Conservation (phyloP, 306 rosid genomes). For the Abrus pulchellus region DNA sequence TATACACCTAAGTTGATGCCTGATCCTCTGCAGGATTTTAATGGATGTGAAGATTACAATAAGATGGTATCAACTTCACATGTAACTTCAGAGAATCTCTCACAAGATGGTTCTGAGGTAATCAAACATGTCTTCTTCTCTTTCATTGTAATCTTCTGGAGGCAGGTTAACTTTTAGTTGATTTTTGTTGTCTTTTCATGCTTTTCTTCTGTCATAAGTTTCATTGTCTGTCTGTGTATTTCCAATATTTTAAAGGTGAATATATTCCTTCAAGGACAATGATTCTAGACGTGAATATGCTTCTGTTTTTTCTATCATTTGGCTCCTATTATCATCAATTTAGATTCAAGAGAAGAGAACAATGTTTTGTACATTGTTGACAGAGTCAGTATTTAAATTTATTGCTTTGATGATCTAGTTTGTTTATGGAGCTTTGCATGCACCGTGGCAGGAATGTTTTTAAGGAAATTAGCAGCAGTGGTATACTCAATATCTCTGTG, state of each 20-base stretch:
- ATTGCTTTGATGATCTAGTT: conserved; percentile 26
- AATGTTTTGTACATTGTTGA: conserved; percentile 10
- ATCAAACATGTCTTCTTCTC: conserved; percentile 18
- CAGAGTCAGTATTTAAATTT: conserved; percentile 2
- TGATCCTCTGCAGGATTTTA: conserved; percentile 52
- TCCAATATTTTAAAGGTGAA: conserved; percentile 3
- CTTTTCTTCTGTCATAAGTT: not conserved
- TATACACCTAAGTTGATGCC: conserved; percentile 41
- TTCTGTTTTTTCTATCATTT: conserved; percentile 14
- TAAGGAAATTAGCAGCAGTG: conserved; percentile 31
- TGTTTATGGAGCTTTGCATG: conserved; percentile 44
- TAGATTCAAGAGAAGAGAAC: conserved; percentile 40
- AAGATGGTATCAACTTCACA: conserved; percentile 49
- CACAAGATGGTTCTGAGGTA: conserved; percentile 59
- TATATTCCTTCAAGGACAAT: conserved; percentile 4
- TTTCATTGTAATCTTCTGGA: conserved; percentile 14
- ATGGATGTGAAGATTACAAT: conserved; percentile 41
- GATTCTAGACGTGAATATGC: conserved; percentile 7
- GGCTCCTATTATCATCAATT: conserved; percentile 21
- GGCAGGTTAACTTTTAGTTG: conserved; percentile 16
- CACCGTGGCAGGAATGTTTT: conserved; percentile 5
- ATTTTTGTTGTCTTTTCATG: conserved; percentile 3
- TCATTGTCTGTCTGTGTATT: not conserved
- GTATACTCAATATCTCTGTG: conserved; percentile 30
- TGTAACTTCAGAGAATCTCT: conserved; percentile 48